Percentiles rank a stretch among this genome's conserved stretches.
Evolutionary conservation across 2,329 filamentous ascomycete genomes (phyloP).

Genomic region (Tolypocladium album): DNA sequence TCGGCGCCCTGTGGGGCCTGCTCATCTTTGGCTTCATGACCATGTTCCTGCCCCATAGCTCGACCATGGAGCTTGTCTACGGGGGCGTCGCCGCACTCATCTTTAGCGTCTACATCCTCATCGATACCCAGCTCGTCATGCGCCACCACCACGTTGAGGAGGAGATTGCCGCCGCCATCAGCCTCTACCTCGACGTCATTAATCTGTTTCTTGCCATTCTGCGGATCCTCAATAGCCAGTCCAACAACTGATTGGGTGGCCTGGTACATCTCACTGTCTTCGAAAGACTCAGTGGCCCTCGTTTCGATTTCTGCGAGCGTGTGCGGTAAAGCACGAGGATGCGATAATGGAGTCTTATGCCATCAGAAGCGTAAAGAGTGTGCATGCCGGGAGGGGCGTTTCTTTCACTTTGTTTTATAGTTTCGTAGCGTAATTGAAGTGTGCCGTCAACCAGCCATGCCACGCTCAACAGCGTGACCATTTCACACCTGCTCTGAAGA

Average conservation of each 20-base stretch:
- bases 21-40: conserved; percentile 90
- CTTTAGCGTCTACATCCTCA: conserved; percentile 89
- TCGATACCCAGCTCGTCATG: conserved; percentile 93
- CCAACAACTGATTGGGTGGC: conserved; percentile 58
- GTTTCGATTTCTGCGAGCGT: neutral
- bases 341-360: too few species aligned
- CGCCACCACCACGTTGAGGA: conserved; percentile 95
- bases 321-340: neutral
- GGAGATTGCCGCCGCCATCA: conserved; percentile 92
- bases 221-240: conserved; percentile 91
- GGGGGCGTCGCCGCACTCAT: conserved; percentile 72
- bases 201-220: conserved; percentile 96
- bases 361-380: neutral
- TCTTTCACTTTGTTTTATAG: neutral
- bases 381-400: neutral
- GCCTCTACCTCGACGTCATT: conserved; percentile 89
- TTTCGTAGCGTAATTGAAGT: neutral
- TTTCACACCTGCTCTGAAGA: neutral
- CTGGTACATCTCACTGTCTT: neutral
- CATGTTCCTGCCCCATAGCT: conserved; percentile 76
- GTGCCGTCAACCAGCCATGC: neutral
- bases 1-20: conserved; percentile 80
- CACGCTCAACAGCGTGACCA: neutral
- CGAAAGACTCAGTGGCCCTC: neutral
- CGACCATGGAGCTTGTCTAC: conserved; percentile 75